phyloP scores from a whole-genome alignment of 768 basidiomycete species.

The Boletus barrowsii region DNA sequence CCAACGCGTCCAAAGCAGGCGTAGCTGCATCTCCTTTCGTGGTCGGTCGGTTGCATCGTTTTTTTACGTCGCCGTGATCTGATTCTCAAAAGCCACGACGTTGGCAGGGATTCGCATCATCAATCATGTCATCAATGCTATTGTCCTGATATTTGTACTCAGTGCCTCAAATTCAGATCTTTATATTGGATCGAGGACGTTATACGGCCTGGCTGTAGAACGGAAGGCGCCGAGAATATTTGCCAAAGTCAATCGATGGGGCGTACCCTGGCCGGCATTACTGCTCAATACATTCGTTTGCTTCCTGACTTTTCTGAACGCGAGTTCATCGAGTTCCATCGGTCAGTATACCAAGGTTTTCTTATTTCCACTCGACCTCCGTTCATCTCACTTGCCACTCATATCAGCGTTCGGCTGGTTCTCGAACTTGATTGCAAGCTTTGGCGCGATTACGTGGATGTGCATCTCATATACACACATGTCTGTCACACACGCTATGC shows the following conservation, averaged over 20 bases:
- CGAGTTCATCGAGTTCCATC: conserved; percentile 46
- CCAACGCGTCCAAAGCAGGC: conserved; percentile 27
- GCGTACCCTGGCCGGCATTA: conserved; percentile 38
- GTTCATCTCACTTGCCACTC: conserved; percentile 6
- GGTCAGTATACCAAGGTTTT: conserved; percentile 34
- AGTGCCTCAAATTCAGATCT: conserved; percentile 55
- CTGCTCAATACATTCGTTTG: conserved; percentile 56
- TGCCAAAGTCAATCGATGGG: conserved; percentile 33
- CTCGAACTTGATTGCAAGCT: conserved; percentile 31
- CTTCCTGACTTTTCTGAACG: conserved; percentile 56
- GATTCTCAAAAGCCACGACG: conserved; percentile 30
- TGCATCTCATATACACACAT: conserved; percentile 29
- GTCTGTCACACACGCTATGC: conserved; percentile 12
- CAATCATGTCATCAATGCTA: conserved; percentile 38
- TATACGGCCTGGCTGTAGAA: conserved; percentile 46
- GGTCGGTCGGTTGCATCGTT: conserved; percentile 36
- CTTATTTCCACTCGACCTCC: conserved; percentile 24
- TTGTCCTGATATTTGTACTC: conserved; percentile 47
- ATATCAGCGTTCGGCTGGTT: conserved; percentile 23
- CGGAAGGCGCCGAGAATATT: conserved; percentile 45
- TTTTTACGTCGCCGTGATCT: conserved; percentile 11
- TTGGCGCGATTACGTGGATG: conserved; percentile 36
- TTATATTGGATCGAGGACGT: conserved; percentile 47
- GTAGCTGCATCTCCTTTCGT: conserved; percentile 38
- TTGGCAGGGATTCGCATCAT: conserved; percentile 46